Evolutionary conservation across 169 alveolate species (phyloP).

Genomic region (Perkinsus chesapeaki): DNA sequence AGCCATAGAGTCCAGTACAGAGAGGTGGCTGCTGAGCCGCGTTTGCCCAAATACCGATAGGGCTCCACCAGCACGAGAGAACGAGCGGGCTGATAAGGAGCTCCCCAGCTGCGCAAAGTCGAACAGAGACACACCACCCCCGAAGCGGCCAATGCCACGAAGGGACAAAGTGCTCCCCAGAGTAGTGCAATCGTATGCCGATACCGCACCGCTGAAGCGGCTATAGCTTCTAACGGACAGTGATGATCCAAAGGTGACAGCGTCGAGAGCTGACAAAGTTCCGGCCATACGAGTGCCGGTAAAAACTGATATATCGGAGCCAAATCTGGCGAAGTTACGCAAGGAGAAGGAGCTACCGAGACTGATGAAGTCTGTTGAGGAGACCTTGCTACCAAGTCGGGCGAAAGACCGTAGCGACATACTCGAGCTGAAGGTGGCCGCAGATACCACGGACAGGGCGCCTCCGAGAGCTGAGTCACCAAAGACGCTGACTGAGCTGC

Average conservation of each 20-base stretch:
- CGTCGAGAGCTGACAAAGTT: neutral
- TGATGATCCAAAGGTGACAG: neutral
- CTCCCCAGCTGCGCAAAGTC: neutral
- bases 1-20: neutral
- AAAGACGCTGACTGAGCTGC: neutral
- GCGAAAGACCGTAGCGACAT: neutral
- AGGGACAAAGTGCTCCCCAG: neutral
- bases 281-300: neutral
- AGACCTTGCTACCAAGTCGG: neutral
- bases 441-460: constrained; percentile 31
- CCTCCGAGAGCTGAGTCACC: constrained; percentile 20
- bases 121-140: neutral
- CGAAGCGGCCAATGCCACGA: constrained; percentile 1
- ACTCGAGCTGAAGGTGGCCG: neutral
- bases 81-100: neutral
- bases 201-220: neutral
- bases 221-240: neutral
- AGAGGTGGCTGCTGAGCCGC: neutral
- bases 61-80: neutral
- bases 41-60: neutral
- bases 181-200: neutral
- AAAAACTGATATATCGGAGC: neutral
- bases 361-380: neutral
- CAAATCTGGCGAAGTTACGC: neutral
- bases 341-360: neutral